Evolutionary conservation across 306 rosid genomes (phyloP).

Genomic region (Corylus heterophylla): DNA sequence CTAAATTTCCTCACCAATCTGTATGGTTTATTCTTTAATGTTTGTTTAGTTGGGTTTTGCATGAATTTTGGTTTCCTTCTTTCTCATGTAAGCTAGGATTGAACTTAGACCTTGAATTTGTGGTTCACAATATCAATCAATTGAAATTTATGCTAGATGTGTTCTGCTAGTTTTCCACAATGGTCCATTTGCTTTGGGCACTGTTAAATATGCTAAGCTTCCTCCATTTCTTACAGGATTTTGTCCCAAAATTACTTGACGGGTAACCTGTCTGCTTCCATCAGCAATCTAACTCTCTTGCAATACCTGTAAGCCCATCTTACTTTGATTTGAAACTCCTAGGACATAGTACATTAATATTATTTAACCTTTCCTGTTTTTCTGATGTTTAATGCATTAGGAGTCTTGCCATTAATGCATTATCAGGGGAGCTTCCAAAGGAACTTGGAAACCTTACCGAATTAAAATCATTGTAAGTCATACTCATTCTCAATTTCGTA

Average conservation of each 20-base stretch:
- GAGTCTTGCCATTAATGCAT: constrained; percentile 54
- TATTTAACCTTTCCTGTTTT: not conserved
- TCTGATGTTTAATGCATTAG: constrained; percentile 32
- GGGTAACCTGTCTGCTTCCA: constrained; percentile 61
- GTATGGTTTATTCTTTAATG: constrained; percentile 28
- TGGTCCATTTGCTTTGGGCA: not conserved
- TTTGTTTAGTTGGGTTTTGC: not conserved
- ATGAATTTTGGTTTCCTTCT: not conserved
- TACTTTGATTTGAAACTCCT: not conserved
- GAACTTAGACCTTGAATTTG: not conserved
- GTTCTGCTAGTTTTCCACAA: not conserved
- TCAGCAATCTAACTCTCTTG: constrained; percentile 66
- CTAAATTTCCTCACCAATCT: not conserved
- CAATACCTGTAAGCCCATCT: constrained; percentile 58
- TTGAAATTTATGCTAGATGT: not conserved
- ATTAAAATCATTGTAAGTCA: constrained; percentile 49
- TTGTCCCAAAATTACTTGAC: constrained; percentile 62
- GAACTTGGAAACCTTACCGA: constrained; percentile 62
- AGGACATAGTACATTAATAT: not conserved
- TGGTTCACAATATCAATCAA: not conserved
- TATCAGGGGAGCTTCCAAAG: constrained; percentile 77
- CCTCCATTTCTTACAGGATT: constrained; percentile 40
- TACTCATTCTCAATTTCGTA: not conserved
- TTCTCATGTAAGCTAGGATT: not conserved
- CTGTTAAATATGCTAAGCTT: not conserved